Evolutionary conservation across 1,284 basidiomycete genomes (phyloP), one percentile per base, ranked within the genome.

Genomic region (Irpex sp.): DNA sequence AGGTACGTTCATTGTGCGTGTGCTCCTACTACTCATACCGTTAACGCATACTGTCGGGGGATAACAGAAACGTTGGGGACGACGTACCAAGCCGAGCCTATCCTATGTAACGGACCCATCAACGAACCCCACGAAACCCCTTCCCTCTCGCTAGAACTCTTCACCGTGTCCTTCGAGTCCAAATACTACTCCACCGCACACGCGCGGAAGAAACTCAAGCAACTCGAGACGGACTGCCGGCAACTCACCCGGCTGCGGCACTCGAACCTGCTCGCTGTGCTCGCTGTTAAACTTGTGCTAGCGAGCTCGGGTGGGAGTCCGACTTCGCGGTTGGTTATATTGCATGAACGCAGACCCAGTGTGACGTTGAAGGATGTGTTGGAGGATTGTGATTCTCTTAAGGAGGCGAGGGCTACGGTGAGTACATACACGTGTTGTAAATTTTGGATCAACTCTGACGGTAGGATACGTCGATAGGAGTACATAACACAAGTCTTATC

Each of bases 401-500:
- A 83, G 55, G 87, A 90, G 71, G 85, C 86, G 39, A 79, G 86
- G 36, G 86, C 84, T n/a, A 78, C 79, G 35, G 86, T 88, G 64
- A 37, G 77, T 74, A 45, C 19, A 56, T 56, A 57, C 45, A 21
- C 33, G 12, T 19, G 48, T 55, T 48, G n/a, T 18, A 21, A 2
- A 57, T 36, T 5, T 42, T 10, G 37, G 3, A 14, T 23, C 4
- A n/a, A 48, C 28, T n/a, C 4, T 12, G 12, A 45, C 39, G 14
- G 61, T 19, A 60, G 56, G 7, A 57, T 33, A 33, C 5, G 4
- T 5, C 4, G 8, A 36, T 63, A 89, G 87, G 88, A 88, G 58
- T 92, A 91, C 67, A 75, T 90, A 0, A 76, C 74, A 1, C 90
- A 92, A 68, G 85, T 90, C 48, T 73, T 92, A 1, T 80, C 81